A percentile compares a stretch with the other conserved stretches of the same genome.
Conservation (phyloP, 2,329 filamentous ascomycete species). For the Eutypa lata region DNA sequence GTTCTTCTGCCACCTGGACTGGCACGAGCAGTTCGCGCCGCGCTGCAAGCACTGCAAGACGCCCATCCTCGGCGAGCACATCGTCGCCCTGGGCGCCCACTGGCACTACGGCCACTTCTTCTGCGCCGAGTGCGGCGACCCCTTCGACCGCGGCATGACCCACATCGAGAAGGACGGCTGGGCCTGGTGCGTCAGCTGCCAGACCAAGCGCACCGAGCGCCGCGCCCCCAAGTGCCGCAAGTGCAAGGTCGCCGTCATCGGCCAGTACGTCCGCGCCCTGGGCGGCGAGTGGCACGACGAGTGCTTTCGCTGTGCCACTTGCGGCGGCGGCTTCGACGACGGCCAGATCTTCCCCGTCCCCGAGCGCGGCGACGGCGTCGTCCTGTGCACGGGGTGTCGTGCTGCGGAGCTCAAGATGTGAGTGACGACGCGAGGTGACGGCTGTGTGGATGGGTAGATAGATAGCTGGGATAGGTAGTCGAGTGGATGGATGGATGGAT, state of each 20-base stretch:
- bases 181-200: conserved; percentile 92
- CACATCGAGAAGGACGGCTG: conserved; percentile 95
- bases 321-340: conserved; percentile 59
- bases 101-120: conserved; percentile 99
- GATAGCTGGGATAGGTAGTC: neutral
- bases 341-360: conserved; percentile 63
- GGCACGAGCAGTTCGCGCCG: conserved; percentile 90
- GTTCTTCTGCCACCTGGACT: conserved; percentile 98
- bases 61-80: conserved; percentile 91
- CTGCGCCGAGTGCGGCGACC: conserved; percentile 96
- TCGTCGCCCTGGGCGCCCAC: conserved; percentile 89
- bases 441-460: neutral
- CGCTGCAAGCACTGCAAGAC: conserved; percentile 95
- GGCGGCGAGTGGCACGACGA: conserved; percentile 90
- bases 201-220: conserved; percentile 86
- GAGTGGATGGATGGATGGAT: too few relatives aligned
- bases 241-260: conserved; percentile 80
- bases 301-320: conserved; percentile 79
- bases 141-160: conserved; percentile 70
- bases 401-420: conserved; percentile 56
- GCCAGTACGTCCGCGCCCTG: conserved; percentile 84
- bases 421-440: conserved; percentile 11
- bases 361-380: conserved; percentile 46
- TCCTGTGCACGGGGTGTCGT: conserved; percentile 61
- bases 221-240: conserved; percentile 84